Evolutionary conservation across 139 green algal species (phyloP), one percentile per base, ranked within the genome.

Genomic region (Chlorella vulgaris): DNA sequence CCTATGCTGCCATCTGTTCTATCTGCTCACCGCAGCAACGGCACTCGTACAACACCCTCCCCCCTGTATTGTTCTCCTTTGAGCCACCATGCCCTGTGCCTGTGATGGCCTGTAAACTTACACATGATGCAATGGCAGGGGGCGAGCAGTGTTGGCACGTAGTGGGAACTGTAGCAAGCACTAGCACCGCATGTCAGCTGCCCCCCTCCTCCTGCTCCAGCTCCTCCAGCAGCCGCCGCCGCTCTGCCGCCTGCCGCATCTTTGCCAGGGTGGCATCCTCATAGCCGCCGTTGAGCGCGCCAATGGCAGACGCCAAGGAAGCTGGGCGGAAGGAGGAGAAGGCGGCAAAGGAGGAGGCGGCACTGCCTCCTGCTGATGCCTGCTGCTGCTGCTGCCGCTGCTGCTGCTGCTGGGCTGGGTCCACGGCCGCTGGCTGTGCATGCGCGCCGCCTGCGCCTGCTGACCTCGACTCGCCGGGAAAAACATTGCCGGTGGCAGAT

Each of bases 221-320:
- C 67, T 85, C 36, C 1, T 69, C 67, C 5, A 81, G 71, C 15
- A 85, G 58, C 47, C 84, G 79, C 40, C 67, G 63, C 7, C 84
- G 74, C 68, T 88, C 84, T 19, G 61, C 80, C 28, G 75, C 75
- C 36, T 85, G 84, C 79, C 84, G 55, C 80, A 88, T 76, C 26
- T 76, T 66, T 22, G 65, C 76, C 74, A 85, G 74, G 5, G 80
- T 85, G 5, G 69, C 74, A 22, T 51, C 81, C 80, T 88, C 84
- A 51, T 80, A 76, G 39, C 68, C 63, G 2, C 69, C 42, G 26
- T 50, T 50, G 15, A 38, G 61, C 35, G 47, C 42, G 7, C 6
- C 35, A 28, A 63, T 18, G 38, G 43, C 55, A 6, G 29, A 39
- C 28, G 50, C 51, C 1, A 22, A 53, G 0, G 65, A 61, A 2